Conservation (phyloP, 2,329 filamentous ascomycete species). For the Colletotrichum tropicicola region DNA sequence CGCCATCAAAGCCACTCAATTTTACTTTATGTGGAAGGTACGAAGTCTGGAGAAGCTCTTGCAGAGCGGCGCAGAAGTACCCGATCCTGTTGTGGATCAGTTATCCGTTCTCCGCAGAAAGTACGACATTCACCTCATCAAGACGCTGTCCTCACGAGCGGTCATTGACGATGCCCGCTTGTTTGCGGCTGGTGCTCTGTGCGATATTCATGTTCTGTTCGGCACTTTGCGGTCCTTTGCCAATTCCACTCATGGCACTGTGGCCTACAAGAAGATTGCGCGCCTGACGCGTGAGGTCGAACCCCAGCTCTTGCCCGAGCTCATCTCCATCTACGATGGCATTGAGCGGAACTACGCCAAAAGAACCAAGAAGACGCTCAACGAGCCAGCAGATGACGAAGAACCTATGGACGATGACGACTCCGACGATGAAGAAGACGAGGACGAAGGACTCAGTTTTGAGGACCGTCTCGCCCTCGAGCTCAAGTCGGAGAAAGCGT, state of each 20-base stretch:
- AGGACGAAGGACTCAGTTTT: conserved; percentile 61
- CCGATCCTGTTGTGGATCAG: conserved; percentile 67
- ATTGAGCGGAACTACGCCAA: conserved; percentile 83
- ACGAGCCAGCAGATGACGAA: conserved; percentile 75
- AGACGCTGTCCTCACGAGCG: conserved; percentile 72
- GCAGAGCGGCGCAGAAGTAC: conserved; percentile 61
- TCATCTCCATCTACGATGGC: conserved; percentile 80
- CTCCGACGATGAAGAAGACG: conserved; percentile 61
- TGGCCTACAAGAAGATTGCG: conserved; percentile 48
- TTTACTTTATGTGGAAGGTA: conserved; percentile 97
- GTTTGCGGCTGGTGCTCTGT: conserved; percentile 76
- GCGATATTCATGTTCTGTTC: conserved; percentile 86
- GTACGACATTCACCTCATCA: conserved; percentile 71
- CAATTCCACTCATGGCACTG: conserved; percentile 41
- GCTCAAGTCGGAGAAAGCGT: conserved; percentile 82
- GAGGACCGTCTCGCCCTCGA: conserved; percentile 70
- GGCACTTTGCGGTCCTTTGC: conserved; percentile 71
- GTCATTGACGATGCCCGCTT: conserved; percentile 83
- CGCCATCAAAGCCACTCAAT: conserved; percentile 79
- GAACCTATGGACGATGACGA: conserved; percentile 74
- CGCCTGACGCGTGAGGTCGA: conserved; percentile 76
- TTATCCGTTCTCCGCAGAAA: conserved; percentile 64
- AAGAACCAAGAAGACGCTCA: conserved; percentile 68
- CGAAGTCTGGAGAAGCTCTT: conserved; percentile 66
- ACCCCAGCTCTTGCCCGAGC: conserved; percentile 68